phyloP scores from a whole-genome alignment of 352 stramenopile species.

The Pythium folliculosum region DNA sequence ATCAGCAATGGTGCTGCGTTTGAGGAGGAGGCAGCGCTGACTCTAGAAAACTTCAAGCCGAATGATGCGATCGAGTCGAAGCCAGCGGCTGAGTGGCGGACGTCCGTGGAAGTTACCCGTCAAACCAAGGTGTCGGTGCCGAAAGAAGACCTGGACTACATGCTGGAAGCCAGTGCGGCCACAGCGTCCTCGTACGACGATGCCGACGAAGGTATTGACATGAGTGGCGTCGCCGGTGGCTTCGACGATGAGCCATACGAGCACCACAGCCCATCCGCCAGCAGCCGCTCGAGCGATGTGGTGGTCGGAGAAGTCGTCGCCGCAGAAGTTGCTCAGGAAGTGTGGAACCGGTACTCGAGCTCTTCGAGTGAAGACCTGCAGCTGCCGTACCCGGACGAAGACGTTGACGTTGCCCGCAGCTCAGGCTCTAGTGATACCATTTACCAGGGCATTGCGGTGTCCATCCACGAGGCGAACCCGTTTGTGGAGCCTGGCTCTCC shows the following conservation, averaged over 20 bases:
- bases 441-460: constrained; percentile 10
- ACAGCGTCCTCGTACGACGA: constrained; percentile 1
- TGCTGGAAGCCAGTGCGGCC: neutral
- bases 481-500: constrained; percentile 25
- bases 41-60: constrained; percentile 10
- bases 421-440: constrained; percentile 7
- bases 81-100: constrained; percentile 3
- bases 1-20: neutral
- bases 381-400: constrained; percentile 20
- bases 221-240: neutral
- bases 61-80: neutral
- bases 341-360: constrained; percentile 30
- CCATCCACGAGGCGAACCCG: constrained; percentile 11
- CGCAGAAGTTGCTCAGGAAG: neutral
- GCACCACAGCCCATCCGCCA: neutral
- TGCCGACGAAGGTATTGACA: constrained; percentile 6
- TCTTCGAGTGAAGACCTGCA: constrained; percentile 30
- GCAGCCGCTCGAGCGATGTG: constrained; percentile 6
- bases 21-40: neutral
- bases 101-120: constrained; percentile 15
- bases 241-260: neutral
- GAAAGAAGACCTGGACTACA: constrained; percentile 5
- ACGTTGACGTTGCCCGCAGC: neutral
- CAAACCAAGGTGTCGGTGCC: constrained; percentile 6
- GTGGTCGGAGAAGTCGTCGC: constrained; percentile 4